phyloP scores from a whole-genome alignment of 1,139 yeast genomes.

The Zygosaccharomyces sapae region DNA sequence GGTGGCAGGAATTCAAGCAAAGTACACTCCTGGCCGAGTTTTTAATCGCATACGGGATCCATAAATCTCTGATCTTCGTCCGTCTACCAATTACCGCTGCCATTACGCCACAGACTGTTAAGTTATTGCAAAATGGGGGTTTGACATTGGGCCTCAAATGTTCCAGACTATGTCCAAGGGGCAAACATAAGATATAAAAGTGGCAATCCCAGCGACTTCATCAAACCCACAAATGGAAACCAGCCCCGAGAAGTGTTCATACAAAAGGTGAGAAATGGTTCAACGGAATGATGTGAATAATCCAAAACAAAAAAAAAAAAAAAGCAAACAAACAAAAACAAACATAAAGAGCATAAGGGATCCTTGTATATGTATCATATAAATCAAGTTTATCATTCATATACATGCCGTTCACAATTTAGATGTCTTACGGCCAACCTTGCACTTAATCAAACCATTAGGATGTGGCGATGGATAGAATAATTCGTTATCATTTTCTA shows the following conservation, averaged over 20 bases:
- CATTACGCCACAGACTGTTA: slow-evolving; percentile 77
- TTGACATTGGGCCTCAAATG: slow-evolving; percentile 55
- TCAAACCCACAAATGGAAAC: slow-evolving; percentile 19
- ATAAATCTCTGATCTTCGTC: slow-evolving; percentile 73
- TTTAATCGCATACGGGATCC: slow-evolving; percentile 88
- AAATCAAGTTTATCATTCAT: neutral
- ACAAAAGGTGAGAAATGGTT: slow-evolving; percentile 32
- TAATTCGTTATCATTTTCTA: slow-evolving; percentile 71
- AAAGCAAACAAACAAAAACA: neutral
- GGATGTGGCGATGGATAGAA: slow-evolving; percentile 92
- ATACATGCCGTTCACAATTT: slow-evolving; percentile 37
- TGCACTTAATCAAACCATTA: slow-evolving; percentile 81
- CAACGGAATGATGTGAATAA: slow-evolving; percentile 27
- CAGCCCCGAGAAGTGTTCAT: slow-evolving; percentile 21
- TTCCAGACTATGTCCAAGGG: slow-evolving; percentile 28
- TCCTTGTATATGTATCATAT: slow-evolving; percentile 7
- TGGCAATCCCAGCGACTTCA: slow-evolving; percentile 29
- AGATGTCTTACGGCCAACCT: slow-evolving; percentile 66
- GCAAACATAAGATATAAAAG: slow-evolving; percentile 30
- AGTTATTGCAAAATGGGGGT: slow-evolving; percentile 69
- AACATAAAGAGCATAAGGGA: too few relatives aligned
- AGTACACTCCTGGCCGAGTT: slow-evolving; percentile 62
- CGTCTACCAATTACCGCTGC: slow-evolving; percentile 92
- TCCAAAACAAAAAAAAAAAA: neutral
- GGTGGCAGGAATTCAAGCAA: slow-evolving; percentile 28